Conservation (phyloP, 73 alveolate species). For the Strombidium stylifer region DNA sequence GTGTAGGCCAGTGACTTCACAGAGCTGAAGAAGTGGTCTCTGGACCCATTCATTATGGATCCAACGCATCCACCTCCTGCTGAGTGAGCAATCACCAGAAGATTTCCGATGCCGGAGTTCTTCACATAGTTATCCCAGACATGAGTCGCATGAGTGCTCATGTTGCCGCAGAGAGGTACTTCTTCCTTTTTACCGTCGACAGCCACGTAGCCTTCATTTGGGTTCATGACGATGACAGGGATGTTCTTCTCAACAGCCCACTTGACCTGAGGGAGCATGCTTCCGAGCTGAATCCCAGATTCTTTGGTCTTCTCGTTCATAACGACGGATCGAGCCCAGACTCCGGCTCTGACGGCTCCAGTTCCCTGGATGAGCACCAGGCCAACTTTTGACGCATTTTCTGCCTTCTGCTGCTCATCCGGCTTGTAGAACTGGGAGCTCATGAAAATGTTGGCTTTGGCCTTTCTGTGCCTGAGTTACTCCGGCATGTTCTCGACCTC, state of each 20-base stretch:
- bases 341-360: conserved; percentile 89
- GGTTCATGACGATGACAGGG: conserved; percentile 75
- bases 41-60: conserved; percentile 28
- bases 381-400: conserved; percentile 9
- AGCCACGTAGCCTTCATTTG: too few species aligned
- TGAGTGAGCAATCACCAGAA: conserved; percentile 87
- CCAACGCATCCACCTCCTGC: conserved; percentile 86
- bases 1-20: conserved; percentile 80
- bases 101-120: conserved; percentile 48
- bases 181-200: conserved; percentile 14
- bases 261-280: conserved; percentile 70
- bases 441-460: too few species aligned
- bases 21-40: conserved; percentile 49
- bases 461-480: too few species aligned
- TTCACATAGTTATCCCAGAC: conserved; percentile 75
- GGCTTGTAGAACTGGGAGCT: conserved; percentile 17
- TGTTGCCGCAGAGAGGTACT: conserved; percentile 47
- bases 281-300: conserved; percentile 70
- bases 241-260: conserved; percentile 60
- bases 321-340: conserved; percentile 91
- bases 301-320: too few species aligned
- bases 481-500: too few species aligned
- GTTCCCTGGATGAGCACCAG: conserved; percentile 73
- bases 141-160: conserved; percentile 77
- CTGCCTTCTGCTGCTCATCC: not conserved